These are phyloP conservation scores for Populus deltoides DNA, from an alignment of 345 rosid genomes.

Conservation along the genomic window DNA sequence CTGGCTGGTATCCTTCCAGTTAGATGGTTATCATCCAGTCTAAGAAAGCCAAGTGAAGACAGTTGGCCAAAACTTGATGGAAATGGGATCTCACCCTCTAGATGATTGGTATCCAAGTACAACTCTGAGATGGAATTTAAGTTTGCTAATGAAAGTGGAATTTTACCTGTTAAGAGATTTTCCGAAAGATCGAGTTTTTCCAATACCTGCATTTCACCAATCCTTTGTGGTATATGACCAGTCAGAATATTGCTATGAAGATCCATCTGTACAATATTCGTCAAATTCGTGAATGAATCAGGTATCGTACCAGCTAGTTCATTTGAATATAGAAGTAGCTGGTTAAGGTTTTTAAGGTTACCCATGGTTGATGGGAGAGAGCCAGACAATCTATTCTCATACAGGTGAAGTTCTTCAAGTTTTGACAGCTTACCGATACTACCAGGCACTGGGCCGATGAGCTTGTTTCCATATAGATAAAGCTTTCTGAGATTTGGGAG, in stretches of 20 bases:
- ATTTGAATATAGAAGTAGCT: slow-evolving; percentile 42
- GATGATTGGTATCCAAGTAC: slow-evolving; percentile 41
- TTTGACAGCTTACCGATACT: slow-evolving; percentile 47
- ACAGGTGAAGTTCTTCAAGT: slow-evolving; percentile 46
- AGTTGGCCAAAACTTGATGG: slow-evolving; percentile 36
- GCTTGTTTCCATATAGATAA: slow-evolving; percentile 48
- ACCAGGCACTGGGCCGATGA: slow-evolving; percentile 42
- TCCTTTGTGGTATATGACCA: slow-evolving; percentile 38
- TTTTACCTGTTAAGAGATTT: slow-evolving; percentile 37
- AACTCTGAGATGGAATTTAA: slow-evolving; percentile 36
- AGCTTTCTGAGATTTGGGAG: slow-evolving; percentile 39
- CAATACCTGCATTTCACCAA: slow-evolving; percentile 39
- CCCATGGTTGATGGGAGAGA: slow-evolving; percentile 43
- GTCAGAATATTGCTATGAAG: slow-evolving; percentile 40
- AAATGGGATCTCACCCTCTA: slow-evolving; percentile 42
- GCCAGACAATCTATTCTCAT: slow-evolving; percentile 49
- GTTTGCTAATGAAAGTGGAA: slow-evolving; percentile 39
- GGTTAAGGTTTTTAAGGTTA: slow-evolving; percentile 33
- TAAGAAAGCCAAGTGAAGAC: slow-evolving; percentile 41
- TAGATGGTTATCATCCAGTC: slow-evolving; percentile 44
- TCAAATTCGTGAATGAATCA: slow-evolving; percentile 37
- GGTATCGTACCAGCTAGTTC: slow-evolving; percentile 37
- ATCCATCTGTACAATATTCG: slow-evolving; percentile 39
- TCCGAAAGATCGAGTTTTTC: slow-evolving; percentile 48
- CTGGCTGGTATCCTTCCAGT: slow-evolving; percentile 36